These are phyloP conservation scores for Botrytis squamosa DNA, from an alignment of 2,329 filamentous ascomycete genomes.

Conservation along the genomic window DNA sequence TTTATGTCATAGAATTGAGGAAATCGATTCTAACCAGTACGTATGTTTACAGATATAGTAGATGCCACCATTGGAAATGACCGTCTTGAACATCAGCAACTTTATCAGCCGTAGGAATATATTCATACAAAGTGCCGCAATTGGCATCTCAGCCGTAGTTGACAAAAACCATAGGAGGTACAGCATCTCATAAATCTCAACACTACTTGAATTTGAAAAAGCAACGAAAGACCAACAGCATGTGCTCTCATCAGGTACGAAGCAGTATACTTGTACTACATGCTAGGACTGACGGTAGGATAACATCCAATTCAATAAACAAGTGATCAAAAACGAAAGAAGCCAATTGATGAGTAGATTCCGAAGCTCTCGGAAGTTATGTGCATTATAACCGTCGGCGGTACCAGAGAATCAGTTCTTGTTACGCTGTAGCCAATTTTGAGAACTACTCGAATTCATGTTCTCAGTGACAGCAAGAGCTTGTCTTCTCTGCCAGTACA, in stretches of 20 bases:
- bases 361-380: background rate
- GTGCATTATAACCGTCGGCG: too few species aligned
- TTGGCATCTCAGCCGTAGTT: background rate
- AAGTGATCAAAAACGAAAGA: background rate
- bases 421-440: background rate
- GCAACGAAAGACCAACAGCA: background rate
- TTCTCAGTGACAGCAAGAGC: background rate
- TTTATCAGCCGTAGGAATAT: background rate
- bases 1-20: background rate
- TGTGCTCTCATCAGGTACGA: background rate
- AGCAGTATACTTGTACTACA: background rate
- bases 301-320: background rate
- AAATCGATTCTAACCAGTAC: too few species aligned
- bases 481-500: background rate
- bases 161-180: background rate
- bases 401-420: too few species aligned
- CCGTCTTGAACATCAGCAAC: background rate
- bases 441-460: background rate
- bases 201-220: background rate
- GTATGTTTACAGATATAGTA: background rate
- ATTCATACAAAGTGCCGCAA: background rate
- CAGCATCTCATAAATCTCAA: background rate
- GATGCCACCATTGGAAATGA: accelerated
- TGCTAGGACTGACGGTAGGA: background rate
- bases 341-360: background rate